Evolutionary conservation across 169 alveolate species (phyloP).

Genomic region (Haemoproteus tartakovskyi): DNA sequence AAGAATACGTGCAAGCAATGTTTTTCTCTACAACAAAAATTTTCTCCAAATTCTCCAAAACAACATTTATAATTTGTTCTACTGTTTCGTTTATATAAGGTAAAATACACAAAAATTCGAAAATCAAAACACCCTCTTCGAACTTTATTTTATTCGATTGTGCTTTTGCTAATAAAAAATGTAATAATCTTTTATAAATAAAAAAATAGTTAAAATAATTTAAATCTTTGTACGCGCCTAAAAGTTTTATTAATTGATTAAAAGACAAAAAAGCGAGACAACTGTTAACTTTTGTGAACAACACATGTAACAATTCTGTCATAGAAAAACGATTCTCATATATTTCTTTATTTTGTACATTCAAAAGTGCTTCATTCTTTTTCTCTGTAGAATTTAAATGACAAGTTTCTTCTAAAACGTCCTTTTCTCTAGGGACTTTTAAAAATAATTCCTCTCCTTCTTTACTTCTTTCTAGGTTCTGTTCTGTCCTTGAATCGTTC

Average conservation of each 20-base stretch:
- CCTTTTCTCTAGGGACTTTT: neutral
- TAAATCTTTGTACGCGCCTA: slow-evolving; percentile 42
- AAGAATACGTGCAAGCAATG: slow-evolving; percentile 6
- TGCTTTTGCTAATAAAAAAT: slow-evolving; percentile 5
- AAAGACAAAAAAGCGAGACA: slow-evolving; percentile 52
- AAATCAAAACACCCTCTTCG: slow-evolving; percentile 18
- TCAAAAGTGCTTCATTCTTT: neutral
- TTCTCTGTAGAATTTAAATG: neutral
- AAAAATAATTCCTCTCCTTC: neutral
- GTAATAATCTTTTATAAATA: slow-evolving; percentile 32
- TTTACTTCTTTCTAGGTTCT: no score
- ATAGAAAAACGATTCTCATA: neutral
- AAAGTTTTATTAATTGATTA: slow-evolving; percentile 26
- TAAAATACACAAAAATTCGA: slow-evolving; percentile 28
- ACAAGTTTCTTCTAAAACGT: neutral
- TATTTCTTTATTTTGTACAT: no score
- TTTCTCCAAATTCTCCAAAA: slow-evolving; percentile 2
- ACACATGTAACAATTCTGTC: neutral
- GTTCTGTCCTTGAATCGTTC: neutral
- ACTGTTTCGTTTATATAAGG: slow-evolving; percentile 38
- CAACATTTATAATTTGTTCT: slow-evolving; percentile 12
- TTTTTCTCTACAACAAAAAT: slow-evolving; percentile 1
- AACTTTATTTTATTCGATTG: slow-evolving; percentile 14
- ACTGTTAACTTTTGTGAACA: slow-evolving; percentile 43
- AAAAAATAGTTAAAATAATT: slow-evolving; percentile 39